Evolutionary conservation across 208 protist genomes (phyloP), one percentile per base, ranked within the genome.

Genomic region (Crithidia mellificae): DNA sequence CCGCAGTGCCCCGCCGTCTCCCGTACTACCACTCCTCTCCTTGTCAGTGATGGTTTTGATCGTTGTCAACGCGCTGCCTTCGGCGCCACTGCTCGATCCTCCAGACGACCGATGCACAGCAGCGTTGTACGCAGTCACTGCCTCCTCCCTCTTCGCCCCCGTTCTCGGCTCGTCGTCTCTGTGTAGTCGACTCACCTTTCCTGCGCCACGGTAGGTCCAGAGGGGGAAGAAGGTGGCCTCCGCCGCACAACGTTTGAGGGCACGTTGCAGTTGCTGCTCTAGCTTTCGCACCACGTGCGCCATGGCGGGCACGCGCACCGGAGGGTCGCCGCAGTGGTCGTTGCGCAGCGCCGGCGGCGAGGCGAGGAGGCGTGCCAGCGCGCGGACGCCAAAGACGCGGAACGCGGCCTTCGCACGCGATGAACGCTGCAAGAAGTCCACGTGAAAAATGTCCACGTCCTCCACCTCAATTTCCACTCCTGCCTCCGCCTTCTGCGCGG

Each of bases 371-470:
- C 30, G 22, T 1, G 53, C 44, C 46, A 74, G 61, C 39, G 78
- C 75, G 6, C 85, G 77, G 3, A 78, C 51, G 12, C 80, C 85
- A 52, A 87, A 91, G 2, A 87, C 68, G 20, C 83, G 72, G 54
- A 63, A 85, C 34, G 7, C 5, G 1, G 6, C 2, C 32, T 39
- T 2, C 5, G 34, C 51, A 12, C 20, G n/a, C 2, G 57, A 63
- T 9, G 52, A 57, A 14, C 54, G 67, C 25, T 54, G 17, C 3
- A 63, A 53, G 53, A 79, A 81, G 64, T 91, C 83, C 2, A 82
- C 50, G 61, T 81, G 76, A 44, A 87, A 81, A 8, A 87, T 56
- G 74, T 91, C 86, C 12, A 88, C 75, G 55, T 85, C 82, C 6
- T 57, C 14, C 1, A 86, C 66, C 17, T 46, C 41, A 6, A 46